These are phyloP conservation scores for Claviceps spartinae DNA, from an alignment of 2,329 filamentous ascomycete species.

Conservation along the genomic window DNA sequence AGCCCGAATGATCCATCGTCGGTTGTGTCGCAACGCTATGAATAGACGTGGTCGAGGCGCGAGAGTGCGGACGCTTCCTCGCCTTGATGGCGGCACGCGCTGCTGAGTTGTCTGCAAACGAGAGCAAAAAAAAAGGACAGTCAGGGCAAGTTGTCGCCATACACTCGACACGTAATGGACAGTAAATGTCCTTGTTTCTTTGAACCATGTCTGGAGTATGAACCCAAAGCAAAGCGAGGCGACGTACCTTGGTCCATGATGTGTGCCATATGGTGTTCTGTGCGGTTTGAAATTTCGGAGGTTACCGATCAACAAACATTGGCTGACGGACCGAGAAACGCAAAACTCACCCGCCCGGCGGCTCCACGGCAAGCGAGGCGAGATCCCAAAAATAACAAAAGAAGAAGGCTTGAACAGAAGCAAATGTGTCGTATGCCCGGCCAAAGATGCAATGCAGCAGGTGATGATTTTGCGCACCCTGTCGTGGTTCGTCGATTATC, in stretches of 20 bases:
- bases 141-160: constrained; percentile 4
- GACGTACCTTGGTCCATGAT: constrained; percentile 25
- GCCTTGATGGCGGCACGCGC: constrained; percentile 24
- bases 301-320: constrained; percentile 27
- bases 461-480: constrained; percentile 12
- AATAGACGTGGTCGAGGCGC: constrained; percentile 42
- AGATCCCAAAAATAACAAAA: constrained; percentile 2
- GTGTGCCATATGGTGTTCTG: constrained; percentile 3
- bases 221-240: constrained; percentile 8
- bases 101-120: constrained; percentile 16
- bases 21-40: constrained; percentile 40
- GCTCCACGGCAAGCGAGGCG: constrained; percentile 5
- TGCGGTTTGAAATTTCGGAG: constrained; percentile 17
- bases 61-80: constrained; percentile 38
- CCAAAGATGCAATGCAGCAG: constrained; percentile 3
- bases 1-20: constrained; percentile 33
- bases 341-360: constrained; percentile 5
- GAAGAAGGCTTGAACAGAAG: constrained; percentile 6
- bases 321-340: constrained; percentile 11
- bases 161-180: neutral
- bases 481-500: constrained; percentile 16
- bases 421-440: constrained; percentile 4
- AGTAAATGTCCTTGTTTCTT: constrained; percentile 2
- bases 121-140: neutral
- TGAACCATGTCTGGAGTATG: constrained; percentile 2